Conservation (phyloP, 805 yeast species). For the Cyberlindnera bimundalis region DNA sequence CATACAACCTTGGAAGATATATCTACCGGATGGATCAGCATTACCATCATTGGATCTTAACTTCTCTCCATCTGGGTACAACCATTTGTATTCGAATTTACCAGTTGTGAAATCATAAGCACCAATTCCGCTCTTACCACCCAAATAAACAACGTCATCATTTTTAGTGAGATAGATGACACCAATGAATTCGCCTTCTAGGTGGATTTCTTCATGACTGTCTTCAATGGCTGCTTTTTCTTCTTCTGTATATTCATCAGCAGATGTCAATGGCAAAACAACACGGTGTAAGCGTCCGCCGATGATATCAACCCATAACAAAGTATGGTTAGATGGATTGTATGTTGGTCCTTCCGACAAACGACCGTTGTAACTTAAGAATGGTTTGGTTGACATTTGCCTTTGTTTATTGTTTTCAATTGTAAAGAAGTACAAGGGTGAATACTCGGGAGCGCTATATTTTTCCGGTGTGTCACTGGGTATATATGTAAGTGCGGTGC, state of each 20-base stretch:
- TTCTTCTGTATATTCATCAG: constrained; percentile 27
- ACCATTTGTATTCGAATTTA: constrained; percentile 34
- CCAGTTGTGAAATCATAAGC: constrained; percentile 42
- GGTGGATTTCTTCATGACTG: constrained; percentile 38
- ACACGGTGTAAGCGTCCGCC: constrained; percentile 35
- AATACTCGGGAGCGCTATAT: too few relatives aligned
- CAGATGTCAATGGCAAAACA: constrained; percentile 20
- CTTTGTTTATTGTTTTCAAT: too few relatives aligned
- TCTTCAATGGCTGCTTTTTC: constrained; percentile 22
- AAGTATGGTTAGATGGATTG: constrained; percentile 49
- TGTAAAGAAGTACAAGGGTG: too few relatives aligned
- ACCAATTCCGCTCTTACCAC: constrained; percentile 64
- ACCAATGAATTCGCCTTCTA: constrained; percentile 52
- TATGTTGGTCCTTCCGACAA: constrained; percentile 68
- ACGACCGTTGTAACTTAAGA: constrained; percentile 30
- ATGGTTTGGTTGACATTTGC: too few relatives aligned
- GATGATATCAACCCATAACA: constrained; percentile 41
- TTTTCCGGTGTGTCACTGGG: too few relatives aligned
- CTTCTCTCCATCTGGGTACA: constrained; percentile 34
- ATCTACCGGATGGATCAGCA: constrained; percentile 68
- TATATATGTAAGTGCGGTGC: too few relatives aligned
- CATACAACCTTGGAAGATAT: constrained; percentile 80
- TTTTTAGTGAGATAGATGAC: constrained; percentile 62
- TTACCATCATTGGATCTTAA: constrained; percentile 81
- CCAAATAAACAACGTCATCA: constrained; percentile 52